phyloP scores from a whole-genome alignment of 768 basidiomycete species.

The Dentipellis fragilis region DNA sequence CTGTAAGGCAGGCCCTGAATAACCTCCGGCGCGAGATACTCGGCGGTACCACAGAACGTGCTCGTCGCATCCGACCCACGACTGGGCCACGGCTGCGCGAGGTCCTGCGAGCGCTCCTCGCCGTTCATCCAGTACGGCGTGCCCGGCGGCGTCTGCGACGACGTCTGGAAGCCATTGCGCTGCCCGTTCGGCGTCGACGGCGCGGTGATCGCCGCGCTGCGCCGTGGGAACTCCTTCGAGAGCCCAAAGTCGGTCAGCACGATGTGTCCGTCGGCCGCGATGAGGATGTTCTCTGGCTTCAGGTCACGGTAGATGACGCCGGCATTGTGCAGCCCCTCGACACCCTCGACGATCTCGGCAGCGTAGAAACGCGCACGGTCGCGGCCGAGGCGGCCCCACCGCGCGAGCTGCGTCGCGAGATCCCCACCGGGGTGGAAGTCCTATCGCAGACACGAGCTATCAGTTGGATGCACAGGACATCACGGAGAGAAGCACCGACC shows the following conservation, averaged over 20 bases:
- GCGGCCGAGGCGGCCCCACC: slow-evolving; percentile 89
- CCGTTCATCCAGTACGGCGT: slow-evolving; percentile 74
- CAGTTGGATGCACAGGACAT: no score
- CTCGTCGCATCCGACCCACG: slow-evolving; percentile 55
- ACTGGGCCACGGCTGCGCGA: slow-evolving; percentile 47
- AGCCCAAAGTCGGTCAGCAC: slow-evolving; percentile 96
- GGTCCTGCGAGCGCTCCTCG: slow-evolving; percentile 28
- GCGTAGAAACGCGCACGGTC: slow-evolving; percentile 96
- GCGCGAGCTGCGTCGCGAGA: slow-evolving; percentile 91
- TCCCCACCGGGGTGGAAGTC: slow-evolving; percentile 97
- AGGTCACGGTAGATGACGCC: slow-evolving; percentile 97
- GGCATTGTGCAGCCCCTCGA: slow-evolving; percentile 86
- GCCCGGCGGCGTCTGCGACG: no score
- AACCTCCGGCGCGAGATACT: slow-evolving; percentile 95
- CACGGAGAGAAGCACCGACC: slow-evolving; percentile 36
- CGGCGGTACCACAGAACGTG: slow-evolving; percentile 91
- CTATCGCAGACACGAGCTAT: slow-evolving; percentile 28
- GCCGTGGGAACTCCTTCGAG: slow-evolving; percentile 80
- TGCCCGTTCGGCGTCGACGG: slow-evolving; percentile 49
- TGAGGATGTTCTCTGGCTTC: slow-evolving; percentile 95
- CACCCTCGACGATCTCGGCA: slow-evolving; percentile 93
- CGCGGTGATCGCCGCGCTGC: slow-evolving; percentile 32
- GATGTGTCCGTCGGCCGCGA: slow-evolving; percentile 90
- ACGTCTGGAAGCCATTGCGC: slow-evolving; percentile 37
- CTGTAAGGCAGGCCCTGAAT: slow-evolving; percentile 85